Evolutionary conservation across 1,284 basidiomycete species (phyloP), one percentile per base, ranked within the genome.

Genomic region (Leucocoprinus gongylophorus): DNA sequence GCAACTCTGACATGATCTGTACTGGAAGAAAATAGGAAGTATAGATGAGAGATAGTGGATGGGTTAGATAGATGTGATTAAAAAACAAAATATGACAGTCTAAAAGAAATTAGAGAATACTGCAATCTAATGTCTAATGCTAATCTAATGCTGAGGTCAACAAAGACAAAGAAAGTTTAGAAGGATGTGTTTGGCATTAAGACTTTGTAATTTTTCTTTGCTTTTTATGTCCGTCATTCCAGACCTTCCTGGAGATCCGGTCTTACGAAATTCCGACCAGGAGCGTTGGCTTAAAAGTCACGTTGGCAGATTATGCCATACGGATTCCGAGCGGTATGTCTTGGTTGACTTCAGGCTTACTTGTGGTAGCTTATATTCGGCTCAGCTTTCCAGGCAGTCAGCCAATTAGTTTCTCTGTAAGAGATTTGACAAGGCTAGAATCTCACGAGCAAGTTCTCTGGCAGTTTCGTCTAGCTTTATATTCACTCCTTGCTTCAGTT

Each of bases 311-410:
- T 71, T 92, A 21, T 91, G 90, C 64, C 70, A 72, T 4, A 67
- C 89, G 30, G 76, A 81, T 41, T 68, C 79, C 51, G 72, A 78
- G 56, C 78, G 78, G 81, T 85, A 53, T 13, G 50, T 55, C 18
- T 26, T 18, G 10, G 30, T 28, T 8, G 15, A 12, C 15, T 35
- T 13, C 46, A 40, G 21, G 9, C 28, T 39, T 5, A 26, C 17
- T 13, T 33, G 23, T 44, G 21, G 37, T 38, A 26, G 35, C 45
- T 38, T 48, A 45, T 40, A 33, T 28, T 46, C 45, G 43, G 48
- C 45, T 32, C 56, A 91, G 91, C 58, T 97, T 97, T 69, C 93
- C 93, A 26, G 94, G 95, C 15, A 88, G 88, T 62, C 95, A 97
- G 64, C 94, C 94, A 12, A 83, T 97, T 59, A 94, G 91, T 64